Base-by-base conservation (phyloP, 2,329 filamentous ascomycete genomes). In the Pseudopyrenochaeta lycopersici region DNA sequence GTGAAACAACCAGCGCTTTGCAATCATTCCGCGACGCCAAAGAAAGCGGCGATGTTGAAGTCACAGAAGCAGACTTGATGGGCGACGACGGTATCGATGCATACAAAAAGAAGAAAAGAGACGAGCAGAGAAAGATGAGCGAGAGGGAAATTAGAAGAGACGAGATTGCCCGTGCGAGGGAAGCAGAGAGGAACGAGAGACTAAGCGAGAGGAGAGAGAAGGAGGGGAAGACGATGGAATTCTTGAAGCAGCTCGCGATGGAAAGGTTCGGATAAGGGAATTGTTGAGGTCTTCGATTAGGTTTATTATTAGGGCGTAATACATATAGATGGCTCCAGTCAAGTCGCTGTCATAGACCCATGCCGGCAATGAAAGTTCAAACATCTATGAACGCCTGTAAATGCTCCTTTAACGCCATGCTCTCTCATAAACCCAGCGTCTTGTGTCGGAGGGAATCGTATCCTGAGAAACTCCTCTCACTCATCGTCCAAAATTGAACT, bases 401-500 rank as follows among this genome's bases (percentile, higher is more conserved):
- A 48, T 56, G 50, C 56, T 54, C 50, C 59, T 4, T 47, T 27
- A 55, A 62, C 56, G 17, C 59, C 56, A 27, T 58, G 54, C 47
- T 43, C 7, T 38, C 41, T 27, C 23, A 27, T 5, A 9, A 27
- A 27, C 9, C 23, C 23, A 27, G 23, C 43, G 32, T 27, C 27
- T 12, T n/a, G 10, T 4, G 7, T 27, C 35, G 10, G 3, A 3
- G 15, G 21, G 21, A 46, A 30, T 21, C 6, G 12, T 20, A 42
- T 4, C 15, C 17, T n/a, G 7, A n/a, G 1, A 7, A 18, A 3
- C 30, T 15, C 0, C 15, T 42, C 6, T 36, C 47, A 89, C 75
- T 97, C 95, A 71, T 97, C 91, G 69, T 97, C 94, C 52, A 98
- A 83, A 71, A 97, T 94, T 21, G 90, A 90, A 76, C 89, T 96